These are phyloP conservation scores for Coemansia sp. DNA, from an alignment of 192 early-diverging fungal genomes.

Conservation along the genomic window DNA sequence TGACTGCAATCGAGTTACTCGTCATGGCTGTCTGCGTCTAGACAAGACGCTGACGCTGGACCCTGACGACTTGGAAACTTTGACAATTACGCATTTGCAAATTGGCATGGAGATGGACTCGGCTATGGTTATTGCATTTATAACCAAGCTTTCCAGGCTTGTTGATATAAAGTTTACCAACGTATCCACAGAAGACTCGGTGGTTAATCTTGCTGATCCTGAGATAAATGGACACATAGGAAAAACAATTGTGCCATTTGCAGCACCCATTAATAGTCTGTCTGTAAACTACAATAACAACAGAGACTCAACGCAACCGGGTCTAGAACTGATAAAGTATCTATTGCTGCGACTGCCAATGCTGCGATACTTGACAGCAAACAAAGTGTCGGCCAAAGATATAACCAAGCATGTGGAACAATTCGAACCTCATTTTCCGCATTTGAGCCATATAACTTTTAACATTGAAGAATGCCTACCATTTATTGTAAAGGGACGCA, in stretches of 20 bases:
- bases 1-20: background rate
- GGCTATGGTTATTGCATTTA: background rate
- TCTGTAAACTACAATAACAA: background rate
- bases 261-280: background rate
- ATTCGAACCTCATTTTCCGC: background rate
- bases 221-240: background rate
- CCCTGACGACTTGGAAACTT: background rate
- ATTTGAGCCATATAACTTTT: background rate
- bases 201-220: too few relatives aligned
- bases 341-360: background rate
- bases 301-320: background rate
- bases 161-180: conserved; percentile 5
- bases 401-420: background rate
- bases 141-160: background rate
- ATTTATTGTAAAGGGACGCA: background rate
- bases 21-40: background rate
- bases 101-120: background rate
- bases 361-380: background rate
- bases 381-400: background rate
- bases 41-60: background rate
- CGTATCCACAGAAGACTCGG: background rate
- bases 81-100: background rate
- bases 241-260: background rate
- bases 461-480: background rate
- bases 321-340: background rate